Evolutionary conservation across 1,139 yeast genomes (phyloP).

Genomic region (Arxiozyma telluris): DNA sequence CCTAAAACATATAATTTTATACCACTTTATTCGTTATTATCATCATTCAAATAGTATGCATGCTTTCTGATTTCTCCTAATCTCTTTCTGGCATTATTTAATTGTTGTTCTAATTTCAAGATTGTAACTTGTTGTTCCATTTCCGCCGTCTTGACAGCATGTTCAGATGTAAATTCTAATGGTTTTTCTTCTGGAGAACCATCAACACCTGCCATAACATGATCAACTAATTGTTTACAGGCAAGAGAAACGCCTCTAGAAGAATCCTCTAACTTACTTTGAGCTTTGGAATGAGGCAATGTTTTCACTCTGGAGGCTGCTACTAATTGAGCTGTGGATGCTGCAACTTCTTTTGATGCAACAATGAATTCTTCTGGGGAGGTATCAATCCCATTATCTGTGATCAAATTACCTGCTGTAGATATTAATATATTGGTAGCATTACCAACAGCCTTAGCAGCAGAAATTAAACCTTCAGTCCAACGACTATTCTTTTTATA

Average conservation of each 20-base stretch:
- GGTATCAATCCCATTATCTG: constrained; percentile 35
- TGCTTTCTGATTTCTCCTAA: constrained; percentile 78
- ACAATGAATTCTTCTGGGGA: constrained; percentile 81
- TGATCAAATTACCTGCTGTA: constrained; percentile 79
- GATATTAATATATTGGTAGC: constrained; percentile 73
- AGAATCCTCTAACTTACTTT: constrained; percentile 62
- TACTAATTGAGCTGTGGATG: constrained; percentile 86
- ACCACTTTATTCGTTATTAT: constrained; percentile 1
- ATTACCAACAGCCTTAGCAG: constrained; percentile 81
- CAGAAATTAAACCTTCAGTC: constrained; percentile 91
- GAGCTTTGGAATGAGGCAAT: constrained; percentile 65
- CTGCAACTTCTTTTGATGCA: constrained; percentile 87
- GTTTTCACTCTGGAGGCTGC: constrained; percentile 90
- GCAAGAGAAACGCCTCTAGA: constrained; percentile 64
- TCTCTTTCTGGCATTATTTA: constrained; percentile 55
- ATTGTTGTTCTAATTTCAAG: constrained; percentile 60
- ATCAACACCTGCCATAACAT: constrained; percentile 9
- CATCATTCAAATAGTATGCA: constrained; percentile 13
- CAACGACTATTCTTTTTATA: constrained; percentile 84
- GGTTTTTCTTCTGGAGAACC: constrained; percentile 32
- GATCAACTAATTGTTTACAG: constrained; percentile 47
- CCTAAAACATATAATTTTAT: not conserved
- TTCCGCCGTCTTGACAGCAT: constrained; percentile 78
- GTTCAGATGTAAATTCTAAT: constrained; percentile 64
- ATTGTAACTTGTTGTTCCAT: constrained; percentile 95